Evolutionary conservation across 331 rosid species (phyloP), one percentile per base, ranked within the genome.

Genomic region (Saraca asoca): DNA sequence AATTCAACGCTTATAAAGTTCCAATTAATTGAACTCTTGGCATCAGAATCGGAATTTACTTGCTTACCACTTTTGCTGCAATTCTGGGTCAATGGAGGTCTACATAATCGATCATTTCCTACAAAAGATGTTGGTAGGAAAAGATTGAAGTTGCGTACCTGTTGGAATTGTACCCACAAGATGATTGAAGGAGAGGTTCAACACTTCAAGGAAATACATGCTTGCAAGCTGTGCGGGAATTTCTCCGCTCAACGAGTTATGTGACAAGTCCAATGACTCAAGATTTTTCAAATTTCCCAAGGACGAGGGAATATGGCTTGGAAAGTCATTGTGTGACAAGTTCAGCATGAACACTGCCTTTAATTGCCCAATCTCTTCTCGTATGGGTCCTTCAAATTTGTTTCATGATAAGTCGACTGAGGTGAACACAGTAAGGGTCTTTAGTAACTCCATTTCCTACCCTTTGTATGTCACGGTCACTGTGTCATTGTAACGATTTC

Each of bases 341-440:
- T 54, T 54, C 39, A 54, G 41, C 24, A 13, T 13, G 41, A 24
- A 54, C 17, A 54, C 12, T 54, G 60, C 60, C 31, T 31, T 31
- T 5, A 54, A 11, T 6, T 54, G 17, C 10, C 60, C 60, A 54
- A 54, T 0, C 17, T 54, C 60, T 24, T 54, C 18, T 7, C 17
- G 60, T 29, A 54, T 54, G 24, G 60, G 60, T 31, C 60, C 60
- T 12, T 7, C 4, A 5, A 45, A 12, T 2, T 45, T 6, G 60
- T 54, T 54, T 12, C 60, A 12, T 6, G 60, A 54, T 17, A 54
- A 54, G n/a, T 54, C 60, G 8, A 54, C 34, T 11, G 60, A 54
- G 14, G 87, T 85, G 69, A 58, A 73, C 45, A 71, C 4, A 45
- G 77, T 79, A 0, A 79, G 52, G 16, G 78, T 84, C 67, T 72